Evolutionary conservation across 768 basidiomycete species (phyloP), one percentile per base, ranked within the genome.

Genomic region (Mycena kentingensis): DNA sequence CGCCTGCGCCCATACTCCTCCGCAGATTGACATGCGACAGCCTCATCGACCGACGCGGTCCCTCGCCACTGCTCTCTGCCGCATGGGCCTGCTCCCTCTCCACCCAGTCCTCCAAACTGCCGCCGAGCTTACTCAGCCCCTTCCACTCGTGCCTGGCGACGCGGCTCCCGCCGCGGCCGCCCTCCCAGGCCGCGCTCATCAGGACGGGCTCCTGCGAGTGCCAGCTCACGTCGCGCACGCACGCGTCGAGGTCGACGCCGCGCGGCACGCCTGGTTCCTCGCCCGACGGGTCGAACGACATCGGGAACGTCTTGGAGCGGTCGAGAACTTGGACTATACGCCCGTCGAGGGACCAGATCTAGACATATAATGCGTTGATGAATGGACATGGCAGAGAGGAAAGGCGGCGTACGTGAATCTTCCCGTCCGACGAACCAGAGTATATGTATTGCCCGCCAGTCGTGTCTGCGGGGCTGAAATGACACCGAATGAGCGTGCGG

Each of bases 331-430:
- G 85, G 29, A 92, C 86, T 22, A 93, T 70, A 26, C 80, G 78
- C 19, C 97, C 97, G 66, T 98, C 97, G 48, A 99, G 77, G 1
- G 90, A 91, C 91, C 93, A 99, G 52, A 99, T 90, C 90, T 96
- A 67, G n/a, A 49, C 10, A 34, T 36, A 18, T 57, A 25, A 45
- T 47, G 10, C n/a, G n/a, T n/a, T n/a, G n/a, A n/a, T n/a, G n/a
- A n/a, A n/a, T 36, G 26, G 35, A 31, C 56, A 45, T 44, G 53
- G 22, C 5, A 52, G 38, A 22, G 36, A 55, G 24, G 15, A 31
- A 35, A 31, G 41, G 36, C 51, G 18, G 67, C 83, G 43, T 56
- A 93, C 91, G 67, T 96, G 94, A 47, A 96, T 83, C 55, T 69
- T 79, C 11, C 93, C 92, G 64, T 97, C 91, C 6, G 86, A 79